phyloP scores from a whole-genome alignment of 495 filamentous ascomycete genomes.

The Penicillium goetzii region DNA sequence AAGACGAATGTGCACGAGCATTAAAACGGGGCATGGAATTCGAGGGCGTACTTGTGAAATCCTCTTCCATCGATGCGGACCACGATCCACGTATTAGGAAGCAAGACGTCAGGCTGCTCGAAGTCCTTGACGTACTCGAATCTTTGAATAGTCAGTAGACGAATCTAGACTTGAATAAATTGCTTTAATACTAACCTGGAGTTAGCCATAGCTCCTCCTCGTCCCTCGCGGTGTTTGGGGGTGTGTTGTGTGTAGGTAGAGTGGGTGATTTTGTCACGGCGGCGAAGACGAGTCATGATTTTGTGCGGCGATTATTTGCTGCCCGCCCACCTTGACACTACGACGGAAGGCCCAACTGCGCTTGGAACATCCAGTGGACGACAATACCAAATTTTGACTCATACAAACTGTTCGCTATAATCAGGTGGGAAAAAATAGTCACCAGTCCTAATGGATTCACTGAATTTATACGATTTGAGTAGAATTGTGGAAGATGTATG shows the following conservation, averaged over 20 bases:
- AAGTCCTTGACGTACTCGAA: conserved; percentile 93
- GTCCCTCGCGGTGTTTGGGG: not conserved
- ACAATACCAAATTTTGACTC: not conserved
- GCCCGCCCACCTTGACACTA: conserved; percentile 21
- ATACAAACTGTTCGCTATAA: too few species aligned
- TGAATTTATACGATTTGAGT: too few species aligned
- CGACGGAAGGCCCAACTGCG: conserved; percentile 10
- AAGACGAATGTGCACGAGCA: not conserved
- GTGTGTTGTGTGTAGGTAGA: conserved; percentile 15
- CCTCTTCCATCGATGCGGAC: conserved; percentile 90
- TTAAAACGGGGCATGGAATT: not conserved
- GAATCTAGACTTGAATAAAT: not conserved
- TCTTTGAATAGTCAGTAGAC: conserved; percentile 45
- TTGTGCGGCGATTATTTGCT: conserved; percentile 33
- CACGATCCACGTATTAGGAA: conserved; percentile 92
- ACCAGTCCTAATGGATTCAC: not conserved
- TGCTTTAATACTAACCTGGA: conserved; percentile 54
- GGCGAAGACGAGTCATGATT: conserved; percentile 23
- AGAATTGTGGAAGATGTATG: not conserved
- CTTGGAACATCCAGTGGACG: too few species aligned
- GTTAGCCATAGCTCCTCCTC: conserved; percentile 57
- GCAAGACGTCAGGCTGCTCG: conserved; percentile 76
- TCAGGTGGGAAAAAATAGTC: too few species aligned
- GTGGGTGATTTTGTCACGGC: conserved; percentile 11
- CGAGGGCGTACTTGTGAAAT: conserved; percentile 76